Conservation (phyloP, 2,329 filamentous ascomycete genomes). For the Aspergillus spinulosporus region DNA sequence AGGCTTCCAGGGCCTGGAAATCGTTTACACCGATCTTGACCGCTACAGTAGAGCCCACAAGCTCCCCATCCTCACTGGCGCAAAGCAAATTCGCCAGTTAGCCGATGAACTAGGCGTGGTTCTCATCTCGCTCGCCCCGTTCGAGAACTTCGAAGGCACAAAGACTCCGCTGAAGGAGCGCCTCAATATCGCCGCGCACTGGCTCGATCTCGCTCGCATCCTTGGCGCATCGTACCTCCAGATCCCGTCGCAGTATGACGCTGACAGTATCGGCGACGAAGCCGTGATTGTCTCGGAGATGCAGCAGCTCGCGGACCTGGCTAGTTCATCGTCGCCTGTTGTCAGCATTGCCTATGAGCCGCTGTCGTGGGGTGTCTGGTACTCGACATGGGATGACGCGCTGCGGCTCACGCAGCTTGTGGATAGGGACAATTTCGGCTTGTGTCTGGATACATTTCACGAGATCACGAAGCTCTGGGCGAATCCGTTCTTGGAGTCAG, state of each 20-base stretch:
- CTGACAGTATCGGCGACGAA: conserved; percentile 28
- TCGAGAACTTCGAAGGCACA: conserved; percentile 42
- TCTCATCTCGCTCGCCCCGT: conserved; percentile 35
- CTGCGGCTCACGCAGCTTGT: conserved; percentile 31
- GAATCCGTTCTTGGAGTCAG: conserved; percentile 26
- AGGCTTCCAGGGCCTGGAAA: conserved; percentile 34
- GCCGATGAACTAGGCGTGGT: conserved; percentile 24
- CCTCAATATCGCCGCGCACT: conserved; percentile 31
- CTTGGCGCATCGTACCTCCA: conserved; percentile 34
- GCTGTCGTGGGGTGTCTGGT: conserved; percentile 35
- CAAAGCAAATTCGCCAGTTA: conserved; percentile 20
- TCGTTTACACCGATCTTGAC: conserved; percentile 34
- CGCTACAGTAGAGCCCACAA: conserved; percentile 21
- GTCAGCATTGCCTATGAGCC: conserved; percentile 39
- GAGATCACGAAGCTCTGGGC: conserved; percentile 36
- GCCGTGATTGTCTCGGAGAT: conserved; percentile 32
- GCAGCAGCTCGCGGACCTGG: conserved; percentile 32
- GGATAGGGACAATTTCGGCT: conserved; percentile 37
- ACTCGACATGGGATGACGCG: conserved; percentile 36
- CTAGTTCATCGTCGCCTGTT: conserved; percentile 20
- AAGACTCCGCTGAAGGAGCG: conserved; percentile 28
- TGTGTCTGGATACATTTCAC: conserved; percentile 43
- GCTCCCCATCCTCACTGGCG: conserved; percentile 22
- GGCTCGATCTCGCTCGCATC: conserved; percentile 31
- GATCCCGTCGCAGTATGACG: conserved; percentile 32